Evolutionary conservation across 2,329 filamentous ascomycete genomes (phyloP), one percentile per base, ranked within the genome.

Genomic region (Trichothecium sympodiale): DNA sequence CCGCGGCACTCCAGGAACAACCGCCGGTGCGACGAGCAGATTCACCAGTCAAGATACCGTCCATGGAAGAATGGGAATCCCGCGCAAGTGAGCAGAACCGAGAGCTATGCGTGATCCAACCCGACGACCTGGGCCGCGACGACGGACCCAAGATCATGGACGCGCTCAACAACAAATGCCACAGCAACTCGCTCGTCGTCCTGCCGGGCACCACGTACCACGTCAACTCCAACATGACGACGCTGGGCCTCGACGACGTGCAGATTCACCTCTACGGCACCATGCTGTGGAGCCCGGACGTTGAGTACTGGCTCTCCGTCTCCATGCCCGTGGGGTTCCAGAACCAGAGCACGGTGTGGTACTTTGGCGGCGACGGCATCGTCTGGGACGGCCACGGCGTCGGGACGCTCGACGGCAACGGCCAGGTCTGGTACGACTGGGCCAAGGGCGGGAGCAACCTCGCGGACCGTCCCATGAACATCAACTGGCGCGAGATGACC

Each of bases 401-500:
- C 15, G 74, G 74, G 4, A 73, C 66, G 3, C 53, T 77, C 12
- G 61, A 77, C 46, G 73, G 74, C 8, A 77, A 77, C 45, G 74
- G 74, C 2, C 67, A 76, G 44, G 60, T 63, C 3, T 78, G 73
- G 73, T 77, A 77, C 44, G 60, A 71, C 40, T 69, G 62, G 49
- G 60, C 62, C 33, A 49, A 55, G 18, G 55, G 59, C 12, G 45
- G 46, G 9, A 61, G 57, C 23, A 73, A 74, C 41, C 57, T 67
- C 38, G 56, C 63, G 3, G 52, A 62, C 10, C 59, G 71, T 8
- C 71, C 70, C 8, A 64, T 77, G 43, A 72, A 67, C 14, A 61
- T 76, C 45, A 63, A 58, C 38, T 54, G 54, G 34, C 43, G 54
- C 14, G 53, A 57, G 3, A 56, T 69, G 4, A 65, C 52, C 5